A percentile compares a stretch with the other conserved stretches of the same genome.
These are phyloP conservation scores for Ganoderma lucidum DNA, from an alignment of 1,284 basidiomycete species.

Conservation along the genomic window DNA sequence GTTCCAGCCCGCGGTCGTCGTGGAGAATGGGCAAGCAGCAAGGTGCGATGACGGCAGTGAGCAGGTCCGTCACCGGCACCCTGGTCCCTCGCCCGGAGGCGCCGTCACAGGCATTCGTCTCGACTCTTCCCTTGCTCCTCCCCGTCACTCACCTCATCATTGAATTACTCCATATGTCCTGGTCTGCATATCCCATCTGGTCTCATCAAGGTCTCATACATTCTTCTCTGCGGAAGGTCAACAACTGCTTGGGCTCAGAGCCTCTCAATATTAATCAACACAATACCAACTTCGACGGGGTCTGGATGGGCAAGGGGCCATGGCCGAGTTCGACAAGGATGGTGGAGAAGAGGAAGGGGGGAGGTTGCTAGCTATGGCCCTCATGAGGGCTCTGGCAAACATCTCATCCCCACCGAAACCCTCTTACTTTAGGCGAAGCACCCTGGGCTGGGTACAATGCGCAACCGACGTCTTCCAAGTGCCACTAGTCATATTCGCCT, in stretches of 20 bases:
- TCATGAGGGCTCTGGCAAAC: background rate
- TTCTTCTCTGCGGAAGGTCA: background rate
- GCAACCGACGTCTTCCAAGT: background rate
- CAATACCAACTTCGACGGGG: too few species aligned
- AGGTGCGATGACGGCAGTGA: constrained; percentile 15
- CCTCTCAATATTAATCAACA: background rate
- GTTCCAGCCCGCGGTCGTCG: constrained; percentile 21
- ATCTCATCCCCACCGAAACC: background rate
- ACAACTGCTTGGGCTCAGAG: background rate
- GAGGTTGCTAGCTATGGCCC: background rate
- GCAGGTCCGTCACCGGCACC: background rate
- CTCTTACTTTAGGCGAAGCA: background rate
- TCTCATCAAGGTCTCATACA: background rate
- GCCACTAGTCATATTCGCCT: too few species aligned
- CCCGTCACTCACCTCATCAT: background rate
- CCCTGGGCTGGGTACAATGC: background rate
- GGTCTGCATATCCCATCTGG: background rate
- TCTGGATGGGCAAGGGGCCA: background rate
- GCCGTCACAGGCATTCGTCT: background rate
- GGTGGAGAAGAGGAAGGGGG: background rate
- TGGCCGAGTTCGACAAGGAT: background rate
- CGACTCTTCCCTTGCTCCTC: background rate
- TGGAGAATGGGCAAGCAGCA: constrained; percentile 19
- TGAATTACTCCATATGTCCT: background rate
- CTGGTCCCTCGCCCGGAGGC: background rate